Base-by-base conservation (phyloP, 2,329 filamentous ascomycete species). In the Hypoxylon sp. region DNA sequence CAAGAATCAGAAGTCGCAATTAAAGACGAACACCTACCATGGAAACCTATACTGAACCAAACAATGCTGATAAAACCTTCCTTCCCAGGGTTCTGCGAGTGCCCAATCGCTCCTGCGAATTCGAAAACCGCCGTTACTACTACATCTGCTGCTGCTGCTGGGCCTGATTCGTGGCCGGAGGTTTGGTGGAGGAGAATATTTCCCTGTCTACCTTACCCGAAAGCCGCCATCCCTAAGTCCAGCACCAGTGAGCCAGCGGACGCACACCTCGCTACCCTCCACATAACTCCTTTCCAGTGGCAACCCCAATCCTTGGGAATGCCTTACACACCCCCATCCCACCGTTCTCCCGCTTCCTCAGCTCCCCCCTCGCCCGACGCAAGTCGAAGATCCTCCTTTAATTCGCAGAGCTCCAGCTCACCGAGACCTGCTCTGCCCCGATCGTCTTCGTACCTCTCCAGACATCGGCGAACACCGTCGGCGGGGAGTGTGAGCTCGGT, bases 311-410 rank as follows among this genome's bases (percentile, higher is more conserved):
- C 71, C 59, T 74, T 78, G 78, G 83, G 86, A 83, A 96, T 96
- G 92, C 92, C 92, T 88, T 96, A 96, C 84, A 96, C 92, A 80
- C 92, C 92, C 66, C 92, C 92, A 69, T 88, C 90, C 74, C 87
- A 87, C 76, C 82, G 85, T 76, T 90, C 88, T 66, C 87, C 88
- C 75, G 83, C 87, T 72, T 83, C 85, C 67, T 89, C 88, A 74
- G 82, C 83, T 64, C 81, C 85, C 54, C 75, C 82, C 21, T 89
- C 88, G 54, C 88, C 88, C 11, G 81, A 83, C 71, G 76, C 78
- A 69, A 89, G 87, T 75, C 86, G 88, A 69, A 84, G 87, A 66
- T 82, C 87, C 14, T 90, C 88, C 14, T 79, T 88, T 63, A 82
- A 85, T 68, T 65, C 70, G 14, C 45, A 65, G 21, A 68, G 63